Conservation (phyloP, 768 basidiomycete genomes). For the Baorangia bicolor region DNA sequence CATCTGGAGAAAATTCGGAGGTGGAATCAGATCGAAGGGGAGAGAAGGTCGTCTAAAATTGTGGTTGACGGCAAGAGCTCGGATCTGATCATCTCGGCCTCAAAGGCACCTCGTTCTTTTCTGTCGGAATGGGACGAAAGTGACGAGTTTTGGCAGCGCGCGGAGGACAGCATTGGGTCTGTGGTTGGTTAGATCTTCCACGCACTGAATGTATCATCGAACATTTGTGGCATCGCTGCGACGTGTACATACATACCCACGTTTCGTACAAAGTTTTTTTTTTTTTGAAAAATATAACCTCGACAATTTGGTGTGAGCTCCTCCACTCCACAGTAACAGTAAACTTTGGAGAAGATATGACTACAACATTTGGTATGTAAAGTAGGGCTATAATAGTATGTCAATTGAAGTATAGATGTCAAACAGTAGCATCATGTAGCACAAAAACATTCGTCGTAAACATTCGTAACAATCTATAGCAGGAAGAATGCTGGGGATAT, state of each 20-base stretch:
- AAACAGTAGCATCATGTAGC: not conserved
- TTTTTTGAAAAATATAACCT: too few species aligned
- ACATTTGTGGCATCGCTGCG: too few species aligned
- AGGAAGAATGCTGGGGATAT: slow-evolving; percentile 1
- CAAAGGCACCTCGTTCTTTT: slow-evolving; percentile 3
- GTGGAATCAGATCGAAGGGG: slow-evolving; percentile 1
- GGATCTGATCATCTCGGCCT: not conserved
- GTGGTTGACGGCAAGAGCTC: not conserved
- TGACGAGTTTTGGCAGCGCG: slow-evolving; percentile 10
- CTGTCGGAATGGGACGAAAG: slow-evolving; percentile 9
- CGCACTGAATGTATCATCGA: too few species aligned
- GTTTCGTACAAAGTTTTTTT: not conserved
- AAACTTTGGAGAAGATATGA: not conserved
- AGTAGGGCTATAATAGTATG: slow-evolving; percentile 13
- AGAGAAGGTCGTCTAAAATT: not conserved
- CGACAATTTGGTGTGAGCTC: too few species aligned
- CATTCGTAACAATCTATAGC: not conserved
- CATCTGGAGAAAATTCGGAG: slow-evolving; percentile 7
- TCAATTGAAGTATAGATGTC: slow-evolving; percentile 1
- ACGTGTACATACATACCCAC: not conserved
- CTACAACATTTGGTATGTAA: slow-evolving; percentile 12
- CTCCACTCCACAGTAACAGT: not conserved
- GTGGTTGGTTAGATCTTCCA: not conserved
- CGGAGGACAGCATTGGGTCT: not conserved
- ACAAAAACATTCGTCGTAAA: not conserved